Conservation (phyloP, 108 stramenopile species). For the Fistulifera pelliculosa region DNA sequence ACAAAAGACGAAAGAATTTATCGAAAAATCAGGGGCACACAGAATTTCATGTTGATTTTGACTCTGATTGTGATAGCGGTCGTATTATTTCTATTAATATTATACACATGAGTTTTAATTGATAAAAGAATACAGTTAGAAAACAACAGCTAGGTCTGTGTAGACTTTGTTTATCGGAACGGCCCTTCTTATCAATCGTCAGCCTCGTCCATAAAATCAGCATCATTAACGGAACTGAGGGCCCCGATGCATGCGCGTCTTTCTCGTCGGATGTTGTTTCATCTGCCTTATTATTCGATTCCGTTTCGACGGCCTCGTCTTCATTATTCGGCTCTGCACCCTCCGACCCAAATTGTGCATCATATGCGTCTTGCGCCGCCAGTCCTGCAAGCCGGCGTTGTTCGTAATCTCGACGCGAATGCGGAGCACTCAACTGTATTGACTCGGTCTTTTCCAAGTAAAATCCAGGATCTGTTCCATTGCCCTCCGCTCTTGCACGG, state of each 20-base stretch:
- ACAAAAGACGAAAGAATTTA: conserved; percentile 81
- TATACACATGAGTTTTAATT: conserved; percentile 46
- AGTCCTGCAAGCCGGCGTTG: conserved; percentile 30
- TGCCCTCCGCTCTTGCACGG: conserved; percentile 36
- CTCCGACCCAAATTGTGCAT: conserved; percentile 21
- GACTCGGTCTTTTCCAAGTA: conserved; percentile 36
- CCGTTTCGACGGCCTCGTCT: background rate
- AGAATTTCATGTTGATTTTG: conserved; percentile 71
- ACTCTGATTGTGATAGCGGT: conserved; percentile 44
- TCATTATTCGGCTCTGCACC: conserved; percentile 3
- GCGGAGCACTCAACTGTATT: too few species aligned
- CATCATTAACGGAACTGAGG: background rate
- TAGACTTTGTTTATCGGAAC: too few species aligned
- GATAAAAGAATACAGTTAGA: too few species aligned
- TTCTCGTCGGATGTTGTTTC: too few species aligned
- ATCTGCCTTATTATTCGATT: too few species aligned
- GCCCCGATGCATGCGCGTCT: too few species aligned
- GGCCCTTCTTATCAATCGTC: background rate
- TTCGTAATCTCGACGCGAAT: background rate
- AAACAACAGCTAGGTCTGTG: too few species aligned
- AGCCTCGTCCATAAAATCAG: background rate
- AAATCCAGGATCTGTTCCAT: conserved; percentile 75
- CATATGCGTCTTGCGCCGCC: conserved; percentile 49
- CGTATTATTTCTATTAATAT: conserved; percentile 65
- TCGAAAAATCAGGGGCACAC: conserved; percentile 68